A percentile compares a stretch with the other conserved stretches of the same genome.
These are phyloP conservation scores for Lycium ferocissimum DNA, from an alignment of 257 asterid species.

Conservation along the genomic window DNA sequence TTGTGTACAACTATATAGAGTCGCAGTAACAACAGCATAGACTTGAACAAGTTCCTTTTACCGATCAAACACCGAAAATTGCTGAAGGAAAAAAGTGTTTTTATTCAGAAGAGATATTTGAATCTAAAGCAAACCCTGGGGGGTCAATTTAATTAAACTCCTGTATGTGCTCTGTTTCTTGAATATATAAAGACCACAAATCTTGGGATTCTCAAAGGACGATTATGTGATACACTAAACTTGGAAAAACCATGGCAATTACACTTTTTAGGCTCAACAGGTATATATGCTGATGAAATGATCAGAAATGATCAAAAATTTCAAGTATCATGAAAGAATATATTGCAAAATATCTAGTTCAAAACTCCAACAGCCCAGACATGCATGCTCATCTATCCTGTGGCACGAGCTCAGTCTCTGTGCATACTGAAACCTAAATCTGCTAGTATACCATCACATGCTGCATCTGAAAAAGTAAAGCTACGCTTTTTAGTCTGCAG, in stretches of 20 bases:
- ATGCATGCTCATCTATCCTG: neutral
- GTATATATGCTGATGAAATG: neutral
- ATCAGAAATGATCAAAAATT: neutral
- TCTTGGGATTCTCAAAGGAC: neutral
- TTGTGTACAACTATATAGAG: no score
- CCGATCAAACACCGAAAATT: no score
- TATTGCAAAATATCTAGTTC: neutral
- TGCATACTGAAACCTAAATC: neutral
- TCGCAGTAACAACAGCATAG: no score
- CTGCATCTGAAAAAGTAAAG: neutral
- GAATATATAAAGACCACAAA: neutral
- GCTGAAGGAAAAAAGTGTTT: no score
- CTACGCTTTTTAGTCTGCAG: neutral
- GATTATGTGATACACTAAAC: neutral
- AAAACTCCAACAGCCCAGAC: neutral
- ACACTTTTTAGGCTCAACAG: neutral
- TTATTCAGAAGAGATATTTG: no score
- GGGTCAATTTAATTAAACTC: neutral
- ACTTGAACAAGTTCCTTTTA: no score
- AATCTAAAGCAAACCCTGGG: no score
- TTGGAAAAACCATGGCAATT: neutral
- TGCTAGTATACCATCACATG: constrained; percentile 2
- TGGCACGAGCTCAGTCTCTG: neutral
- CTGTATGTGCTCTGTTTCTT: neutral
- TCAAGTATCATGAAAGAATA: constrained; percentile 10